Conservation (phyloP, 2,329 filamentous ascomycete genomes). For the Talaromyces sp. region DNA sequence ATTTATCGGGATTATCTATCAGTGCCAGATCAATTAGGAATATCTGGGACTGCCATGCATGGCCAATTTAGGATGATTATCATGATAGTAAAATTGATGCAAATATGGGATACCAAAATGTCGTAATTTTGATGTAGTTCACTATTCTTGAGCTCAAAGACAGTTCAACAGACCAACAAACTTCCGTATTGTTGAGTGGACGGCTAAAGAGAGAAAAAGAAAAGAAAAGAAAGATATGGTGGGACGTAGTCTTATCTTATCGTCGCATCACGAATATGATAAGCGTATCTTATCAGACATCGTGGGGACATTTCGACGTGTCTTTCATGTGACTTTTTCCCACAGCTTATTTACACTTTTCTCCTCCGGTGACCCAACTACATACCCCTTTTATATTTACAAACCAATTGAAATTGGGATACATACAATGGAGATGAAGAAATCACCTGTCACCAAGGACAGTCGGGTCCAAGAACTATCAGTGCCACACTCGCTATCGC, state of each 20-base stretch:
- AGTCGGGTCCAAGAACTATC: background rate
- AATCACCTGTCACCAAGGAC: background rate
- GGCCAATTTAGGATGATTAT: background rate
- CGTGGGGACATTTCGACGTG: background rate
- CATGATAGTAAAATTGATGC: background rate
- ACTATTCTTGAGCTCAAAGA: too few species aligned
- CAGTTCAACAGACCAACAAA: too few species aligned
- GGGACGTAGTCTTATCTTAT: background rate
- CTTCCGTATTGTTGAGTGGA: too few species aligned
- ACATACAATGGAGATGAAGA: background rate
- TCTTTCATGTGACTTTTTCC: conserved; percentile 11
- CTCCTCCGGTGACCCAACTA: background rate
- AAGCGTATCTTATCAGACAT: conserved; percentile 8
- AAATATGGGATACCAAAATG: background rate
- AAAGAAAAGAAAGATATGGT: too few species aligned
- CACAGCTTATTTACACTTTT: conserved; percentile 1
- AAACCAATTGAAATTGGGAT: background rate
- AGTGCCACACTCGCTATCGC: conserved; percentile 5
- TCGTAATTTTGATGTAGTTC: too few species aligned
- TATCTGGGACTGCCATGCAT: background rate
- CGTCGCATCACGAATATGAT: background rate
- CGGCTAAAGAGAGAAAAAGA: too few species aligned
- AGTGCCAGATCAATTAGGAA: too few species aligned
- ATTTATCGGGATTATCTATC: background rate
- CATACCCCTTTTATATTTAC: background rate